Evolutionary conservation across 1,284 basidiomycete species (phyloP), one percentile per base, ranked within the genome.

Genomic region (Gyrodon tennesseensis): DNA sequence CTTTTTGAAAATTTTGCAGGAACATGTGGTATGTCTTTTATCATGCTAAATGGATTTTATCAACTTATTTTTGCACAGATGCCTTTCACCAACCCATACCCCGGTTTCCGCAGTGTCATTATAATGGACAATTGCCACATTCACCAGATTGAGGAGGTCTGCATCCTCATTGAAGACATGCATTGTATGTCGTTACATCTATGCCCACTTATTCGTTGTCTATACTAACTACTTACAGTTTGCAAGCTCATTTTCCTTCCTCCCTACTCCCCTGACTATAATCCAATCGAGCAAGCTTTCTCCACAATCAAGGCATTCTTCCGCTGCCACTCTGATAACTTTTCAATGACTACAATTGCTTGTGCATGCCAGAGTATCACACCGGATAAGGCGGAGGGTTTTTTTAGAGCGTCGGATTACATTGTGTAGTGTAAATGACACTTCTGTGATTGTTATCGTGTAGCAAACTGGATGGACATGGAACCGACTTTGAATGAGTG

Each of bases 291-390:
- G 3, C 18, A 55, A 27, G 54, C 3, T 0, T 55, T 55, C 6
- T 55, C 25, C 6, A 11, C 37, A 2, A 55, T 55, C 39, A 55
- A 55, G 25, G 8, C 25, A 13, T 55, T 18, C 25, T 55, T 55
- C 2, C 19, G 7, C 4, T 2, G 11, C n/a, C 18, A 41, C 18
- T 1, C 0, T 21, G 8, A 29, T 6, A 19, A 56, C 18, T 16
- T 29, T 4, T 29, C 25, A 3, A 41, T 56, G 25, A 56, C 18
- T 3, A 4, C 25, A 23, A 56, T 56, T 29, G 37, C 9, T 55
- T 27, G 3, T 29, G 61, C 59, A 4, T 69, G 61, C 48, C 59
- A 66, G 34, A 65, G 15, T 9, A 68, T 68, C 31, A 68, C 21
- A 0, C 58, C 43, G 2, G 59, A 69, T 0, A 68, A 68, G 31